A percentile compares a stretch with the other conserved stretches of the same genome.
phyloP scores from a whole-genome alignment of 192 early-diverging fungal species.

The Mortierella hygrophila region DNA sequence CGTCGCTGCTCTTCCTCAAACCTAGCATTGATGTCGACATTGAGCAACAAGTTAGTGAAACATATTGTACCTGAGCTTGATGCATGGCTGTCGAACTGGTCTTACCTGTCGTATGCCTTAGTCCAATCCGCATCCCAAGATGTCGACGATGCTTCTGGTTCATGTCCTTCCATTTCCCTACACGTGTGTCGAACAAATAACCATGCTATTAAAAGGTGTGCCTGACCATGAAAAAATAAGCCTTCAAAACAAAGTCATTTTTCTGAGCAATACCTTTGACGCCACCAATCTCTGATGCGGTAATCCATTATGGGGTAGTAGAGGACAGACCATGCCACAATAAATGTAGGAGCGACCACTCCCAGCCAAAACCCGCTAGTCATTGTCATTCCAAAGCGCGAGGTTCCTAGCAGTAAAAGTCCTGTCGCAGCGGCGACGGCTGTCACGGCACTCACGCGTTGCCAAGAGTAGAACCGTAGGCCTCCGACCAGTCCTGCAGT shows the following conservation, averaged over 20 bases:
- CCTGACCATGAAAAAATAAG: neutral
- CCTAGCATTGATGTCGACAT: constrained; percentile 1
- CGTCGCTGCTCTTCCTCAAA: constrained; percentile 51
- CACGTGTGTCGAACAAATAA: neutral
- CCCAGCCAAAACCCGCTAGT: constrained; percentile 57
- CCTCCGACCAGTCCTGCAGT: constrained; percentile 57
- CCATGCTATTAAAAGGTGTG: neutral
- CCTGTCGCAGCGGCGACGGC: constrained; percentile 44
- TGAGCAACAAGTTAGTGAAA: neutral
- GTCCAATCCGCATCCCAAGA: constrained; percentile 65
- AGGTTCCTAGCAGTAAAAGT: constrained; percentile 28
- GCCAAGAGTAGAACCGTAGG: constrained; percentile 63
- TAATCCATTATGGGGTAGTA: constrained; percentile 66
- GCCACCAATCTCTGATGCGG: constrained; percentile 54
- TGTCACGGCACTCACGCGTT: constrained; percentile 57
- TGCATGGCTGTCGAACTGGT: neutral
- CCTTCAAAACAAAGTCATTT: neutral
- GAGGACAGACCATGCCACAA: constrained; percentile 59
- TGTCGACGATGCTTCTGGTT: constrained; percentile 47
- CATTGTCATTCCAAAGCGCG: constrained; percentile 31
- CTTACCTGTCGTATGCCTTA: constrained; percentile 57
- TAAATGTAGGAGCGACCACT: constrained; percentile 58
- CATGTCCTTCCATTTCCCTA: constrained; percentile 56
- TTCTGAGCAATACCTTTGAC: constrained; percentile 31
- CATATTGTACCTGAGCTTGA: neutral